phyloP scores from a whole-genome alignment of 2,329 filamentous ascomycete species.

The Hirsutella rhossiliensis region DNA sequence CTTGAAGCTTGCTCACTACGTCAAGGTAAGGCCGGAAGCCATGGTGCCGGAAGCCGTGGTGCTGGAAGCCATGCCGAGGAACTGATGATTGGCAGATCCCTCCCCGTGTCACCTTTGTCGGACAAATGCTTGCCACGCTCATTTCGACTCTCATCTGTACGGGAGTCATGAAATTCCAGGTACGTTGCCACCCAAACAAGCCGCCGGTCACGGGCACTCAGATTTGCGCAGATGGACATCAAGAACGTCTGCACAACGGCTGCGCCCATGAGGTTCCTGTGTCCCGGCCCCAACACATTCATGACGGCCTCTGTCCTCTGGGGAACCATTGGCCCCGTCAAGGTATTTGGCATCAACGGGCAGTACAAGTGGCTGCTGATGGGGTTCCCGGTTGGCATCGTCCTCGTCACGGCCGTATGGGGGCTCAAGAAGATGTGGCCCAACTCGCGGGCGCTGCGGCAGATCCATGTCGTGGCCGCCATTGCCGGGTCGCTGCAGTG shows the following conservation, averaged over 20 bases:
- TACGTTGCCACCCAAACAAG: constrained; percentile 2
- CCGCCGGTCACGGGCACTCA: background rate
- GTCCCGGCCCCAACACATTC: constrained; percentile 25
- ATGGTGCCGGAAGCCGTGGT: background rate
- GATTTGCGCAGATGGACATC: constrained; percentile 8
- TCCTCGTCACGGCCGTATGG: constrained; percentile 23
- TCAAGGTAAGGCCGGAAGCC: constrained; percentile 19
- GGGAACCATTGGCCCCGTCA: constrained; percentile 26
- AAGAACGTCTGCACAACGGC: constrained; percentile 22
- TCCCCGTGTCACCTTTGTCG: constrained; percentile 21
- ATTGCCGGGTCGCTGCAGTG: background rate
- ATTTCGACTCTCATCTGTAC: constrained; percentile 20
- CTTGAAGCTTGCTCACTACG: constrained; percentile 27
- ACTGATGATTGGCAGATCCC: constrained; percentile 12
- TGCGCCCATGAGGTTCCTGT: constrained; percentile 23
- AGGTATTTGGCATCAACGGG: constrained; percentile 21
- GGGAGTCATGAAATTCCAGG: constrained; percentile 24
- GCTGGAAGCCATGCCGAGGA: background rate
- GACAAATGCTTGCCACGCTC: constrained; percentile 21
- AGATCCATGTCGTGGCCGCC: background rate
- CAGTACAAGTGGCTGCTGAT: constrained; percentile 25
- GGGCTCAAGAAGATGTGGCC: constrained; percentile 23
- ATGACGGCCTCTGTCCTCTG: constrained; percentile 27
- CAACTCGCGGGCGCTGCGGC: constrained; percentile 9
- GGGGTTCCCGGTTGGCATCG: constrained; percentile 27